Conservation (phyloP, 106 monocot genomes). For the Iris macrosiphon region DNA sequence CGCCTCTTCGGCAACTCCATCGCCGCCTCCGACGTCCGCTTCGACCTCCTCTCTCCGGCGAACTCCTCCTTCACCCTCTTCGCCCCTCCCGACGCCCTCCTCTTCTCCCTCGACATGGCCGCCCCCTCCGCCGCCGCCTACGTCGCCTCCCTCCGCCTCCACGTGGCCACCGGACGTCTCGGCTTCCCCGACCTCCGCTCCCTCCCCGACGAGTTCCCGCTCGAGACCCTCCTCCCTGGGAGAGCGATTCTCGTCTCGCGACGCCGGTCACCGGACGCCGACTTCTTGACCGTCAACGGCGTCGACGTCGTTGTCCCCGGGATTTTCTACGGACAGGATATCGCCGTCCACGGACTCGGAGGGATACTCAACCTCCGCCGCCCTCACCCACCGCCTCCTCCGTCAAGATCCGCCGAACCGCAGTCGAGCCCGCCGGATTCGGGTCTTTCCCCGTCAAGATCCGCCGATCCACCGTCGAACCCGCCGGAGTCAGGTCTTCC, state of each 20-base stretch:
- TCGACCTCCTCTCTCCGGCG: slow-evolving; percentile 20
- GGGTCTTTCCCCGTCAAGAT: background rate
- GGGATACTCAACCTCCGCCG: slow-evolving; percentile 3
- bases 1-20: slow-evolving; percentile 30
- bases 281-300: slow-evolving; percentile 9
- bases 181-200: slow-evolving; percentile 1
- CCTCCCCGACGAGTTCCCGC: background rate
- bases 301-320: slow-evolving; percentile 16
- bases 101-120: slow-evolving; percentile 16
- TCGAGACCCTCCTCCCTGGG: slow-evolving; percentile 13
- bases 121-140: slow-evolving; percentile 5
- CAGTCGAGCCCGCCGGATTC: background rate
- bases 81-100: slow-evolving; percentile 18
- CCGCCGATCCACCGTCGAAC: background rate
- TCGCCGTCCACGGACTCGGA: slow-evolving; percentile 19
- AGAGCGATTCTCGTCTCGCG: slow-evolving; percentile 8
- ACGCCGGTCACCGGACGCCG: background rate
- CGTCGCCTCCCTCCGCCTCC: slow-evolving; percentile 24
- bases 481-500: background rate
- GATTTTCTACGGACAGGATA: slow-evolving; percentile 6
- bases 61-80: slow-evolving; percentile 15
- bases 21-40: slow-evolving; percentile 24
- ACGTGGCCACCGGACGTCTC: slow-evolving; percentile 17
- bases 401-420: background rate
- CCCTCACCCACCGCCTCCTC: background rate